Evolutionary conservation across 805 yeast genomes (phyloP).

Genomic region (Ogataea parapolymorpha): DNA sequence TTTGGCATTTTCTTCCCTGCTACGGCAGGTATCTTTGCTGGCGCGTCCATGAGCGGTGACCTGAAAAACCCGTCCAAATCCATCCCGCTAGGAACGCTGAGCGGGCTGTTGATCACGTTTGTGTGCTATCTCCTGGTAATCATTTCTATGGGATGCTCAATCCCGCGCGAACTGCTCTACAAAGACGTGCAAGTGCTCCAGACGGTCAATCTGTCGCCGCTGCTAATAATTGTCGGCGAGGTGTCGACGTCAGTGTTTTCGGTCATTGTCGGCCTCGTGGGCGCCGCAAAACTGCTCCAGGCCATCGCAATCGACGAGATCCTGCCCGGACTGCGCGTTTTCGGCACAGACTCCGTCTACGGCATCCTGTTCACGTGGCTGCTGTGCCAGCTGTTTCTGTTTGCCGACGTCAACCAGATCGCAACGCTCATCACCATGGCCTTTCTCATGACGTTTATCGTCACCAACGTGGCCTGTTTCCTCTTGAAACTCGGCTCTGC

Average conservation of each 20-base stretch:
- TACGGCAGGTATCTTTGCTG: slow-evolving; percentile 97
- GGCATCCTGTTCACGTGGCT: slow-evolving; percentile 77
- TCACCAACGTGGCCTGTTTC: slow-evolving; percentile 91
- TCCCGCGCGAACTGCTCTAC: slow-evolving; percentile 75
- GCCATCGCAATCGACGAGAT: slow-evolving; percentile 89
- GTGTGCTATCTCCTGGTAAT: slow-evolving; percentile 76
- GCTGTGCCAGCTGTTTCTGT: slow-evolving; percentile 77
- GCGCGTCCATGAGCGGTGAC: slow-evolving; percentile 98
- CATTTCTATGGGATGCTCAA: slow-evolving; percentile 69
- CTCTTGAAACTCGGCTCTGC: slow-evolving; percentile 85
- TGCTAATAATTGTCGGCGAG: slow-evolving; percentile 81
- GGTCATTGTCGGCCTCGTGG: slow-evolving; percentile 91
- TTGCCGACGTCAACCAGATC: slow-evolving; percentile 89
- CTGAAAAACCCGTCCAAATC: slow-evolving; percentile 79
- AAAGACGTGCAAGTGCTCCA: slow-evolving; percentile 84
- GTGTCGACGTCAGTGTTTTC: slow-evolving; percentile 87
- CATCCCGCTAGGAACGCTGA: slow-evolving; percentile 90
- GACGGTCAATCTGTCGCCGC: slow-evolving; percentile 66
- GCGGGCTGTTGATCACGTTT: slow-evolving; percentile 79
- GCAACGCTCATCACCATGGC: slow-evolving; percentile 98
- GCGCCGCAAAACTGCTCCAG: slow-evolving; percentile 87
- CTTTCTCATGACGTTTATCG: slow-evolving; percentile 91
- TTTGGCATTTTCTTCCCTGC: slow-evolving; percentile 98
- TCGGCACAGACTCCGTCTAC: slow-evolving; percentile 57
- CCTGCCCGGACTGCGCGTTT: slow-evolving; percentile 70